Base-by-base conservation (phyloP, 805 yeast species). In the Cyberlindnera sargentensis region DNA sequence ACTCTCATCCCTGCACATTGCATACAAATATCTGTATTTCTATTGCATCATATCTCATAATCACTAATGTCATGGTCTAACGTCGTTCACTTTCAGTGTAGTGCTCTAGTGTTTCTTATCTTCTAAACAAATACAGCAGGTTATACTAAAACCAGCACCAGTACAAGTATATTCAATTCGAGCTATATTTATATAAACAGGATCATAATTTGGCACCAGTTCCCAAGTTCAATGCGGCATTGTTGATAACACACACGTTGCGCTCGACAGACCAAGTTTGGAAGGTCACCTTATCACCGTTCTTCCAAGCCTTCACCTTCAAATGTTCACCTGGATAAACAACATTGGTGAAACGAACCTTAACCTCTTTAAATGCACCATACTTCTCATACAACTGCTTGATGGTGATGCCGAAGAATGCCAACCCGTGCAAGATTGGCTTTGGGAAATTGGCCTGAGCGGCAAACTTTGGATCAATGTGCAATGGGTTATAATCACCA, bases 241-340 rank as follows among this genome's bases (percentile, higher is more conserved):
- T 84, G 64, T 85, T 79, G 58, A 90, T 84, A 43, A 90, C 97
- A 54, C 78, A 72, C 35, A 79, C 72, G 55, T 78, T 74, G 64
- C 96, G 81, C 57, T 85, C 95, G 47, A 83, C 79, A 45, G 82
- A 86, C 61, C 78, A 77, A 8, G 95, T 79, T 66, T 84, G 95
- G 80, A 90, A 91, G 46, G 78, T 70, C 39, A 71, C 60, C 49
- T 76, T 81, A 51, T 65, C 62, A 44, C 84, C 83, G 42, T 77
- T 73, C 63, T 81, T 85, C 99, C 99, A 91, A 29, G 95, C 95
- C 42, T 67, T 67, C 28, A 91, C 78, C 54, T 74, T 75, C 62
- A 91, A 72, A 11, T 85, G 81, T 66, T 91, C 97, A 52, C 98
- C 99, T 7, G 97, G 97, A 76, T 78, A 90, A 25, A 91, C 97